phyloP scores from a whole-genome alignment of 2,329 filamentous ascomycete species.

The Calonectria multiphialidica region DNA sequence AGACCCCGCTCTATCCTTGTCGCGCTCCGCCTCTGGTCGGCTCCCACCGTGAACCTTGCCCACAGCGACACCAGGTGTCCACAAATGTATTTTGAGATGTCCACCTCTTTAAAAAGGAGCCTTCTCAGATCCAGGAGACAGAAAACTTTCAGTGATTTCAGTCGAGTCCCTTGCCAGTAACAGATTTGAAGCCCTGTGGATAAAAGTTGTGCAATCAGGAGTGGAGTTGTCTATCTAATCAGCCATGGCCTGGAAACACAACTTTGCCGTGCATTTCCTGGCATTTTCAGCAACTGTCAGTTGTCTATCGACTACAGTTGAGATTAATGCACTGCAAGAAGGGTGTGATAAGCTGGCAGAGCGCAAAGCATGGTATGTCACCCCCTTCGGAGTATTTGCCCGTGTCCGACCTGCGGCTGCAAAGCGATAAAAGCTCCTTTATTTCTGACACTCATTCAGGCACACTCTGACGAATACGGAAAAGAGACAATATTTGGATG shows the following conservation, averaged over 20 bases:
- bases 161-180: not conserved
- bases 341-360: not conserved
- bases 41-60: not conserved
- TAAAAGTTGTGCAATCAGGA: too few species aligned
- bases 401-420: too few species aligned
- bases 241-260: not conserved
- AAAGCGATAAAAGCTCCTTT: not conserved
- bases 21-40: not conserved
- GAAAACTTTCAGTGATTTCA: not conserved
- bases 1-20: not conserved
- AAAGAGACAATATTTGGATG: not conserved
- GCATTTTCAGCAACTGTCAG: not conserved
- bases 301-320: not conserved
- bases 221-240: not conserved
- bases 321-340: not conserved
- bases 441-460: not conserved
- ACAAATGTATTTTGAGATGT: not conserved
- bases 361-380: not conserved
- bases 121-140: not conserved
- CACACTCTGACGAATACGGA: not conserved
- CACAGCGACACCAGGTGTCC: not conserved
- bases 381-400: not conserved
- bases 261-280: not conserved
- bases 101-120: not conserved
- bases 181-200: too few species aligned